phyloP scores from a whole-genome alignment of 2,329 filamentous ascomycete species.

The Microdochium bolleyi region DNA sequence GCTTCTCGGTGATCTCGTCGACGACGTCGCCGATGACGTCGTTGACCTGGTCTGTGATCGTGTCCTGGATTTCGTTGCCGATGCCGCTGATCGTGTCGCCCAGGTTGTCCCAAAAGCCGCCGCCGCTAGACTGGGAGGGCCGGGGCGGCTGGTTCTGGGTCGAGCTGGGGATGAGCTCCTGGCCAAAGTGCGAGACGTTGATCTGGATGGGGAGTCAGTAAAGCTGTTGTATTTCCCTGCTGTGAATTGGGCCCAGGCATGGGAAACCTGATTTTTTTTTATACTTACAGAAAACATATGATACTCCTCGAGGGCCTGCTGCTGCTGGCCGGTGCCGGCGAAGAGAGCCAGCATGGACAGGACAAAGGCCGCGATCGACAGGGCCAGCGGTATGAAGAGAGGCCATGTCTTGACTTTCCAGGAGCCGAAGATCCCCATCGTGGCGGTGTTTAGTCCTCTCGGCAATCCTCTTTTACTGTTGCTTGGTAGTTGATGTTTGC shows the following conservation, averaged over 20 bases:
- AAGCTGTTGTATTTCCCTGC: not conserved
- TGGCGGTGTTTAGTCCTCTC: not conserved
- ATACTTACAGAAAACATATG: conserved; percentile 28
- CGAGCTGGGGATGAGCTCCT: conserved; percentile 23
- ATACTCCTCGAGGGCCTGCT: conserved; percentile 26
- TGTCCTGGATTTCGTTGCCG: conserved; percentile 19
- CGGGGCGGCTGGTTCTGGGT: conserved; percentile 13
- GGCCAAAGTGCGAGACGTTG: conserved; percentile 31
- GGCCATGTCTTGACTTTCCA: conserved; percentile 8
- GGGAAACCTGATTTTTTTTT: not conserved
- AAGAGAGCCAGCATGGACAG: conserved; percentile 26
- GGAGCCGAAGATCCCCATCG: conserved; percentile 4
- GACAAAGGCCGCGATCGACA: conserved; percentile 25
- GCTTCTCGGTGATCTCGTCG: conserved; percentile 29
- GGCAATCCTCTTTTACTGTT: not conserved
- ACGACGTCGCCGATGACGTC: conserved; percentile 29
- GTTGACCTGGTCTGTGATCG: conserved; percentile 27
- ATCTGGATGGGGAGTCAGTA: conserved; percentile 16
- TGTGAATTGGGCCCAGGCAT: not conserved
- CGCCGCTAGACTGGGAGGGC: conserved; percentile 10
- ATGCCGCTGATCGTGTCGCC: conserved; percentile 11
- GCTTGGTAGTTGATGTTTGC: not conserved
- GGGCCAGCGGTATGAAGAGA: conserved; percentile 20
- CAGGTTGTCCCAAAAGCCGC: conserved; percentile 13
- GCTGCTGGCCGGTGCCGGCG: conserved; percentile 25